Evolutionary conservation across 257 asterid genomes (phyloP).

Genomic region (Capsicum chinense): DNA sequence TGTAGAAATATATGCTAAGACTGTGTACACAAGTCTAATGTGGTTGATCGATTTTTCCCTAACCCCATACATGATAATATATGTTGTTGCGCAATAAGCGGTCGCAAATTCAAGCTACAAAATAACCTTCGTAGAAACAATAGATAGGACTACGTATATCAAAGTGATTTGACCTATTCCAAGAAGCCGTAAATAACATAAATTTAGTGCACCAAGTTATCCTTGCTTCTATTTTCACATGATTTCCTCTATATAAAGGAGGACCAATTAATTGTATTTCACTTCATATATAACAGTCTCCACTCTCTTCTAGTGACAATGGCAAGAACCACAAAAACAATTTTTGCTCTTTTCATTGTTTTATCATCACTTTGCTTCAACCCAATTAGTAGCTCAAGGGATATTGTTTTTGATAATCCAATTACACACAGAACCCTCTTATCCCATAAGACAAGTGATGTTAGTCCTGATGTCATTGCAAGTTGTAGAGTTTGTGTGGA

Average conservation of each 20-base stretch:
- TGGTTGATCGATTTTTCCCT: too few relatives aligned
- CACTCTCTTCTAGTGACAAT: neutral
- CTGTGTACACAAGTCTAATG: neutral
- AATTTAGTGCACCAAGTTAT: neutral
- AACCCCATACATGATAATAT: neutral
- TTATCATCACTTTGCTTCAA: conserved; percentile 16
- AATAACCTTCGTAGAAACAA: neutral
- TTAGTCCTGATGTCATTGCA: neutral
- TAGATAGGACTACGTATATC: too few relatives aligned
- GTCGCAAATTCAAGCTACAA: rapidly evolving
- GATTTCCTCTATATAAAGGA: neutral
- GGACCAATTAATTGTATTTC: neutral
- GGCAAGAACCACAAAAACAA: neutral
- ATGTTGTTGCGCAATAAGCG: neutral
- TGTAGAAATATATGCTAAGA: neutral
- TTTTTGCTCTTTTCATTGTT: conserved; percentile 15
- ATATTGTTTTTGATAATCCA: conserved; percentile 15
- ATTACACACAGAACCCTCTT: neutral
- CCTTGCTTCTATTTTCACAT: neutral
- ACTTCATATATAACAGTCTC: neutral
- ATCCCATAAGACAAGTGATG: neutral
- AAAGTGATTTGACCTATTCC: too few relatives aligned
- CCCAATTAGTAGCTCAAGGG: neutral
- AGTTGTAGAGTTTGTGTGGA: neutral
- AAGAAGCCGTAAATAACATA: too few relatives aligned